Evolutionary conservation across 1,139 yeast genomes (phyloP).

Genomic region (Geotrichum citri-aurantii): DNA sequence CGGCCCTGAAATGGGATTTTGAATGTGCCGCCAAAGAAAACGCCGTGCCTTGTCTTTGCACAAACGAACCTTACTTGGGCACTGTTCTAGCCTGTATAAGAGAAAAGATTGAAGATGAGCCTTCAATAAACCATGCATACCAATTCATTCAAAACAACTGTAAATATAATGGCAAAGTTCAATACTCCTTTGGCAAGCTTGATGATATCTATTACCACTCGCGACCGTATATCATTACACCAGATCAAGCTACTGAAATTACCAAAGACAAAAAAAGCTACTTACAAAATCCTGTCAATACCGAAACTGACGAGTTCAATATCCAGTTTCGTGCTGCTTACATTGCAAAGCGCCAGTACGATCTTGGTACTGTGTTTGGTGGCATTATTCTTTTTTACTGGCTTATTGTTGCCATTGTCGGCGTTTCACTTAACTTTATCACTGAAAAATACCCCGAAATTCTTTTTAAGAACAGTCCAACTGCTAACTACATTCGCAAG

Average conservation of each 20-base stretch:
- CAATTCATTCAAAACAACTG: conserved; percentile 14
- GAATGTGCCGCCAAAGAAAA: conserved; percentile 11
- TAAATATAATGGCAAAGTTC: conserved; percentile 13
- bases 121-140: conserved; percentile 15
- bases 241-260: conserved; percentile 1
- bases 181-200: conserved; percentile 14
- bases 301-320: conserved; percentile 7
- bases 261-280: neutral
- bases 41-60: conserved; percentile 13
- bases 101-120: conserved; percentile 8
- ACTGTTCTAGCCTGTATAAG: conserved; percentile 16
- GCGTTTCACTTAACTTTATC: conserved; percentile 21
- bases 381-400: conserved; percentile 27
- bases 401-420: conserved; percentile 24
- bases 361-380: conserved; percentile 31
- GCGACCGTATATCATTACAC: neutral
- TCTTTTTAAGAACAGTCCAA: conserved; percentile 19
- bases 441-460: conserved; percentile 20
- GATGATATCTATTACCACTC: conserved; percentile 17
- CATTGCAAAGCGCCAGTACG: conserved; percentile 27
- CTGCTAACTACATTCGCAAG: conserved; percentile 26
- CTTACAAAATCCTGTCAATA: conserved; percentile 6
- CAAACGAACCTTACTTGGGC: conserved; percentile 14
- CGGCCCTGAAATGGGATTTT: conserved; percentile 18
- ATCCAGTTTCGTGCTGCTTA: conserved; percentile 15